Conservation (phyloP, 441 rosid species). For the Lagerstroemia fauriei region DNA sequence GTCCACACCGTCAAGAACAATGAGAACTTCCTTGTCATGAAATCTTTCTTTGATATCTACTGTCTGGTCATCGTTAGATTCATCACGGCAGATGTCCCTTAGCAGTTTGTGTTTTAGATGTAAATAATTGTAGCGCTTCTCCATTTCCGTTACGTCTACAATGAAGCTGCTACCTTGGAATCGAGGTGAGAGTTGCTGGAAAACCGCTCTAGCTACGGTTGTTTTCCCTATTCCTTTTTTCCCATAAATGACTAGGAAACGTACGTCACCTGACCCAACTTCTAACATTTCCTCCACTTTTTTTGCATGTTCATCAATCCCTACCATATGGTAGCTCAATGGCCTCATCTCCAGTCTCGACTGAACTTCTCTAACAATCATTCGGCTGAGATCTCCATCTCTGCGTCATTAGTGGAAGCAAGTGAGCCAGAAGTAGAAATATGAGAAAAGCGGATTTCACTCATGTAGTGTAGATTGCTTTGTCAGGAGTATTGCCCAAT, state of each 20-base stretch:
- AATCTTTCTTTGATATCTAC: neutral
- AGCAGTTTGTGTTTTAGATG: neutral
- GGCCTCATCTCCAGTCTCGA: neutral
- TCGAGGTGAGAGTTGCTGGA: neutral
- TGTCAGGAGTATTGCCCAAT: no score
- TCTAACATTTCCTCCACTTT: conserved; percentile 2
- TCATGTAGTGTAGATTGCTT: no score
- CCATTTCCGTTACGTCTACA: neutral
- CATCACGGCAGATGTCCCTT: neutral
- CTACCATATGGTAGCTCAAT: neutral
- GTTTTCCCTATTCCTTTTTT: conserved; percentile 19
- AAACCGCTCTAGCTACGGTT: conserved; percentile 8
- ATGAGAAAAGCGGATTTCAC: neutral
- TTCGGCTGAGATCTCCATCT: neutral
- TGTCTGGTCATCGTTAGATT: neutral
- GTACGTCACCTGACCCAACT: conserved; percentile 5
- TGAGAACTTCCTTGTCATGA: neutral
- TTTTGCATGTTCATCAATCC: neutral
- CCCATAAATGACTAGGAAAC: conserved; percentile 13
- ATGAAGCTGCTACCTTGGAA: conserved; percentile 19
- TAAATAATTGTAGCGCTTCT: neutral
- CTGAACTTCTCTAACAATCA: neutral
- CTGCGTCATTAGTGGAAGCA: neutral
- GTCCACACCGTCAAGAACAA: conserved; percentile 22
- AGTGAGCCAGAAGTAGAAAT: neutral